Evolutionary conservation across 2,329 filamentous ascomycete genomes (phyloP).

Genomic region (Fusarium haematococcum): DNA sequence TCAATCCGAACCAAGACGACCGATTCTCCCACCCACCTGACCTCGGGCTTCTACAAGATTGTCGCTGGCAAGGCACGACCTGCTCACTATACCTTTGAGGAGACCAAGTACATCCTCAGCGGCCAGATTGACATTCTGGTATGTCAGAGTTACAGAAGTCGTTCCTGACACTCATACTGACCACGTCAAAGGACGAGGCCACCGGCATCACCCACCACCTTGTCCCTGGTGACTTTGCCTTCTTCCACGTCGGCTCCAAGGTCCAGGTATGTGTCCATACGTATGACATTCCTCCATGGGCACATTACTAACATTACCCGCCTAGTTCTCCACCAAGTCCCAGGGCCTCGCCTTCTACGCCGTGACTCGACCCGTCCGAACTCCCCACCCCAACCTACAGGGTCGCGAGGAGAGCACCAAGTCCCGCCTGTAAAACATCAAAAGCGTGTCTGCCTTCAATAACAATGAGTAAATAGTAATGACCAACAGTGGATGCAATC

Average conservation of each 20-base stretch:
- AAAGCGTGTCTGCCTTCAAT: neutral
- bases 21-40: conserved; percentile 38
- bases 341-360: conserved; percentile 41
- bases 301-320: neutral
- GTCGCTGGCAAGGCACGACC: conserved; percentile 35
- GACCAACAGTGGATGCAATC: neutral
- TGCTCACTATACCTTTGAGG: conserved; percentile 40
- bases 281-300: no score
- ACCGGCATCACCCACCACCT: conserved; percentile 42
- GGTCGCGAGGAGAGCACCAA: conserved; percentile 40
- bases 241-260: conserved; percentile 43
- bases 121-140: conserved; percentile 42
- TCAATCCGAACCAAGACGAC: conserved; percentile 41
- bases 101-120: conserved; percentile 41
- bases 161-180: neutral
- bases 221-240: conserved; percentile 38
- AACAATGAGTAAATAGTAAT: neutral
- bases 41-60: conserved; percentile 43
- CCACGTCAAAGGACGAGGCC: conserved; percentile 37
- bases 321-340: conserved; percentile 43
- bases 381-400: conserved; percentile 37
- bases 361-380: conserved; percentile 39
- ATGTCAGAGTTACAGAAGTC: neutral
- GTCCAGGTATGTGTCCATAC: conserved; percentile 26
- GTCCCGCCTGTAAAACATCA: conserved; percentile 24